These are phyloP conservation scores for Melaleuca quinquenervia DNA, from an alignment of 345 rosid species.

Conservation along the genomic window DNA sequence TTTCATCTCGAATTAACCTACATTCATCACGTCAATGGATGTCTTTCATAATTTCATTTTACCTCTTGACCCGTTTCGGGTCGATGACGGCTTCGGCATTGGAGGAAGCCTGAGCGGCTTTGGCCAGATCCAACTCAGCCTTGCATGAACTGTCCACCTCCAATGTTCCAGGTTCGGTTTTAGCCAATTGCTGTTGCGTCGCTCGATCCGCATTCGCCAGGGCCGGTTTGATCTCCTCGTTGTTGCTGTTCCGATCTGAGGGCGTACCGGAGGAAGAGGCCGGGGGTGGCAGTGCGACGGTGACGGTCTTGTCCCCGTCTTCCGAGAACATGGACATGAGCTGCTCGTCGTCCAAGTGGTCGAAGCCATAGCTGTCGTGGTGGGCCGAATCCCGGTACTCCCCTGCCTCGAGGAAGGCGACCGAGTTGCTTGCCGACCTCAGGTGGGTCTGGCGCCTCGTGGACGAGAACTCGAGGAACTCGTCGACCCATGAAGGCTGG, in stretches of 20 bases:
- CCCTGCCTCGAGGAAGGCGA: conserved; percentile 57
- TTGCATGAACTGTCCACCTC: conserved; percentile 34
- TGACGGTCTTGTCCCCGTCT: conserved; percentile 22
- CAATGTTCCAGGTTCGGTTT: conserved; percentile 14
- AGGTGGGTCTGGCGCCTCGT: conserved; percentile 65
- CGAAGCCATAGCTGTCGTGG: conserved; percentile 15
- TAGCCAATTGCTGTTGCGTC: conserved; percentile 9
- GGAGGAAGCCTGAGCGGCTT: conserved; percentile 2
- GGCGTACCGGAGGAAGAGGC: conserved; percentile 32
- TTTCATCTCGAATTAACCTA: background rate
- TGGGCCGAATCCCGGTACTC: background rate
- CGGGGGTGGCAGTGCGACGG: conserved; percentile 6
- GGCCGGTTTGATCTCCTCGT: conserved; percentile 25
- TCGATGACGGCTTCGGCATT: conserved; percentile 23
- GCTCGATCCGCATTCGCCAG: conserved; percentile 4
- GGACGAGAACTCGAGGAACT: conserved; percentile 78
- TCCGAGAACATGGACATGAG: conserved; percentile 62
- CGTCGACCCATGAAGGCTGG: conserved; percentile 59
- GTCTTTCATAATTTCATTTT: background rate
- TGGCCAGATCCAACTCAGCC: conserved; percentile 5
- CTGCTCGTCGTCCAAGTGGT: conserved; percentile 50
- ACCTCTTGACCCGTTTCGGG: conserved; percentile 64
- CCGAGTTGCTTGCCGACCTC: conserved; percentile 74
- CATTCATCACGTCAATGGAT: background rate
- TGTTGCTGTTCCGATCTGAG: conserved; percentile 54